Conservation (phyloP, 495 filamentous ascomycete species). For the Penicillium bialowiezense region DNA sequence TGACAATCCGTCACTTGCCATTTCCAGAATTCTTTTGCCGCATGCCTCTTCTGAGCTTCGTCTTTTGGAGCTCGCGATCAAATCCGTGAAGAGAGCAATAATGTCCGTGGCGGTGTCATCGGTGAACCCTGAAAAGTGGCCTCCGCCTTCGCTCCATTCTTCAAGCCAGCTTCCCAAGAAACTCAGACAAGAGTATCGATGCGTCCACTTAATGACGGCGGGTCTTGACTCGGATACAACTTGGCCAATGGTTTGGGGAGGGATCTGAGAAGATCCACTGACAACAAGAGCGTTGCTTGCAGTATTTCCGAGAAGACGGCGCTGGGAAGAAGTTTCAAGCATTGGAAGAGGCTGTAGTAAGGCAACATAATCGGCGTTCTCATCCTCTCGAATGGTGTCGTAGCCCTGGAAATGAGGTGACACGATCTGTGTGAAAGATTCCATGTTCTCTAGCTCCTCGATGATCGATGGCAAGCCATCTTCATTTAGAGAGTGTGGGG, state of each 20-base stretch:
- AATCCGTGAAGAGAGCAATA: conserved; percentile 57
- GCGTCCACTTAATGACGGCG: conserved; percentile 65
- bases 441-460: conserved; percentile 57
- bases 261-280: conserved; percentile 43
- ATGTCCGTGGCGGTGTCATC: conserved; percentile 59
- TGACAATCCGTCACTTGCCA: conserved; percentile 70
- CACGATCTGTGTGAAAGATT: conserved; percentile 70
- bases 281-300: conserved; percentile 36
- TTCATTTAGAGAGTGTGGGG: conserved; percentile 39
- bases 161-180: conserved; percentile 74
- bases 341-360: conserved; percentile 41
- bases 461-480: conserved; percentile 50
- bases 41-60: conserved; percentile 27
- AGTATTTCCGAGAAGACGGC: conserved; percentile 14
- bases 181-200: conserved; percentile 72
- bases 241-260: conserved; percentile 64
- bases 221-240: conserved; percentile 65
- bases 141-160: conserved; percentile 45
- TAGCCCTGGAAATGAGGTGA: conserved; percentile 66
- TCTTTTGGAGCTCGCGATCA: conserved; percentile 42
- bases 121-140: conserved; percentile 29
- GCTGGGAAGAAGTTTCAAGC: conserved; percentile 26
- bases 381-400: conserved; percentile 74
- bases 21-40: conserved; percentile 59
- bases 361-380: conserved; percentile 66